These are phyloP conservation scores for Moelleriella libera DNA, from an alignment of 2,329 filamentous ascomycete species.

Conservation along the genomic window DNA sequence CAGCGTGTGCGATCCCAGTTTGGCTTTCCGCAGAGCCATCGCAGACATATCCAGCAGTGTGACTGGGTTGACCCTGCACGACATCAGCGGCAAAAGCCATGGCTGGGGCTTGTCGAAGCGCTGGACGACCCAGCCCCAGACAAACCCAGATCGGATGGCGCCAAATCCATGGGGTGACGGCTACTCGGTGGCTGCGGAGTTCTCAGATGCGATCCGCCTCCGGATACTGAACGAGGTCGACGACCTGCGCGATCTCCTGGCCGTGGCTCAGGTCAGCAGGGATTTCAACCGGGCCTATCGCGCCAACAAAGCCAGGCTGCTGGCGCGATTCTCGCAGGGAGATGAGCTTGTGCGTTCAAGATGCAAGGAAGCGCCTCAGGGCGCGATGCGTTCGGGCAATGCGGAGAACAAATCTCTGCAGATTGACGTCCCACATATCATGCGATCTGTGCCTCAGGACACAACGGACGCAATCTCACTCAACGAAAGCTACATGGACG, in stretches of 20 bases:
- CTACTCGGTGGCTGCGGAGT: conserved; percentile 17
- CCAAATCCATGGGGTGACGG: conserved; percentile 10
- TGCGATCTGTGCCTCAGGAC: too few relatives aligned
- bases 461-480: too few relatives aligned
- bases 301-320: conserved; percentile 25
- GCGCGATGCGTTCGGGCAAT: conserved; percentile 5
- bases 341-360: too few relatives aligned
- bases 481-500: too few relatives aligned
- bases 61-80: conserved; percentile 30
- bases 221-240: conserved; percentile 25
- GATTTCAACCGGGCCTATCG: conserved; percentile 30
- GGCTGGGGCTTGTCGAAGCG: conserved; percentile 35
- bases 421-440: conserved; percentile 8
- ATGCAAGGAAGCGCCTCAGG: neutral
- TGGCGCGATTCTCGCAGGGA: conserved; percentile 18
- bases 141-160: conserved; percentile 18
- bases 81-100: conserved; percentile 31
- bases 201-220: conserved; percentile 22
- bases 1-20: conserved; percentile 34
- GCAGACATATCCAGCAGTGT: conserved; percentile 38
- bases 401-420: conserved; percentile 20
- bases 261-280: conserved; percentile 25
- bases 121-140: conserved; percentile 19
- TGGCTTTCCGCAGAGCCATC: conserved; percentile 30
- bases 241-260: conserved; percentile 25